Base-by-base conservation (phyloP, 352 stramenopile genomes). In the Phytophthora brassicae region DNA sequence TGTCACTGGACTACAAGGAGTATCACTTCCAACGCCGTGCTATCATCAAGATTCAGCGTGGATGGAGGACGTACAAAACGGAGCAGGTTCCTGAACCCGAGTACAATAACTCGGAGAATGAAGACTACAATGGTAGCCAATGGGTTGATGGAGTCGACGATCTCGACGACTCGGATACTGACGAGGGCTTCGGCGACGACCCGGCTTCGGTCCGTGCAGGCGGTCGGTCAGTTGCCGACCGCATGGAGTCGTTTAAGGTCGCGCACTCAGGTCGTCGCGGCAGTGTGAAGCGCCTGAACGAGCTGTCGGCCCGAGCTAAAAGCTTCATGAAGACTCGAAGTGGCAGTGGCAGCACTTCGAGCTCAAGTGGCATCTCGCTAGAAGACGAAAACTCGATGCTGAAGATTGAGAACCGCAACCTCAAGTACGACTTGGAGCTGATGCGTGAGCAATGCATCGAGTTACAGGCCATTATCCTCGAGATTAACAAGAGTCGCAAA, bases 401-500 rank as follows among this genome's bases (percentile, higher is more conserved):
- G 33, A 88, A 88, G 54, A 89, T 91, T 44, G 85, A 94, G 70
- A 94, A 94, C 66, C 85, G 83, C 45, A 94, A 94, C 66, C 66
- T 94, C 52, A 88, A 90, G 64, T 94, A 92, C 73, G 85, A 94
- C 54, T 65, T 94, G 5, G 85, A 94, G 75, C 75, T 94, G 44
- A 94, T 94, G 85, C 85, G 85, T 26, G 85, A 94, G 66, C 85
- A 94, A 72, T 94, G 85, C 62, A 92, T 94, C 46, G 85, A 94
- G 58, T 57, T 94, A 47, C 85, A 94, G 49, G 78, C 85, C 48
- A 94, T 94, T 65, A 94, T 94, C 53, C 77, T 94, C 41, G 85
- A 94, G 78, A 94, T 94, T 70, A 92, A 94, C 81, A 91, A 90
- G 72, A 92, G 85, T 61, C 81, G 85, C 48, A 94, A 94, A 76